Evolutionary conservation across 768 basidiomycete species (phyloP), one percentile per base, ranked within the genome.

Genomic region (Rhizopogon vinicolor): DNA sequence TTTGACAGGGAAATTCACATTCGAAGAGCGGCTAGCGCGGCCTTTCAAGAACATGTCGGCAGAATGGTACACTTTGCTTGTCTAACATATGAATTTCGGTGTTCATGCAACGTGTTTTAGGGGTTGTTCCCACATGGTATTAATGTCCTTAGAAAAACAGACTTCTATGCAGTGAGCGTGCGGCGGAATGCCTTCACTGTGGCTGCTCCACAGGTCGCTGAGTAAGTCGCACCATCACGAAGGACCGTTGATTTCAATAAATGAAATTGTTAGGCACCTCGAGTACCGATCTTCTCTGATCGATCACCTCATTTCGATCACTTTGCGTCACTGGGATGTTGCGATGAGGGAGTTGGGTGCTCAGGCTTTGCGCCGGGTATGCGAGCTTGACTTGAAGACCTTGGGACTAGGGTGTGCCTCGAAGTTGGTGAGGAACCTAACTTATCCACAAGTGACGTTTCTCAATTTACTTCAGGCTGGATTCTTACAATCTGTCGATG

Each of bases 1-100:
- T 95, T 85, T 66, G 97, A 99, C 74, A 83, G 97, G 33, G 97
- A 99, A 70, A 85, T 98, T 29, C 91, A 93, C 58, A 93, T 99
- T 53, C 82, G 97, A 25, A 76, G 97, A 60, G 96, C 97, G 13
- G 95, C 95, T 12, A 98, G 96, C 69, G 97, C 97, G 16, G 92
- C 95, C 12, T 98, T 92, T 68, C 97, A 99, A 71, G 97, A 99
- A 73, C 87, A 89, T 64, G 97, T 98, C 40, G 97, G 97, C 12
- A 78, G 97, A 66, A 88, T 89, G 74, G 96, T 97, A 65, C 69
- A 70, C 28, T 6, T 13, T 35, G 42, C 22, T 54, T 52, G 19
- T 44, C 48, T 22, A 10, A 37, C 49, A 31, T 45, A 45, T 52
- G 10, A 33, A 51, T 49, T 54, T 58, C 37, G 44, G 57, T 58